These are phyloP conservation scores for Metschnikowia aberdeeniae DNA, from an alignment of 805 yeast genomes.

Conservation along the genomic window DNA sequence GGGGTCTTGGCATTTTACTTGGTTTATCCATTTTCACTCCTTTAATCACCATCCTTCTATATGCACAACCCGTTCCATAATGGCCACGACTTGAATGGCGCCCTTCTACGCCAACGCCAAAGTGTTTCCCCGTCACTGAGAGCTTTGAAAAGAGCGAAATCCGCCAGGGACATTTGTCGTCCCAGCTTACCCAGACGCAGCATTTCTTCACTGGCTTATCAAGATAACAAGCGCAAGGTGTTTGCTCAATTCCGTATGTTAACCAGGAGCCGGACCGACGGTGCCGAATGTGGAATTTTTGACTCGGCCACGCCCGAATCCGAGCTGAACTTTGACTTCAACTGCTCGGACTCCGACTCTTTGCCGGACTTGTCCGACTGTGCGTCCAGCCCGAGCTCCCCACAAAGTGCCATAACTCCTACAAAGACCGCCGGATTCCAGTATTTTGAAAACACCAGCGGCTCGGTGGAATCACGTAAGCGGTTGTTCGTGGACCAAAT, in stretches of 20 bases:
- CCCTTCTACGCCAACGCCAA: conserved; percentile 2
- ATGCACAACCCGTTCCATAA: conserved; percentile 2
- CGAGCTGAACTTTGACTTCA: background rate
- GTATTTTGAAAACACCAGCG: conserved; percentile 1
- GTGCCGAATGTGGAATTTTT: background rate
- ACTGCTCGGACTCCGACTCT: conserved; percentile 30
- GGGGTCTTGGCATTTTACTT: background rate
- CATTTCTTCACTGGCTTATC: background rate
- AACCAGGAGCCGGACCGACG: background rate
- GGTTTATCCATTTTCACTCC: conserved; percentile 2
- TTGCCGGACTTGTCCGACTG: conserved; percentile 36
- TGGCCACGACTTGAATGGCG: background rate
- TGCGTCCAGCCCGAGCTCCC: conserved; percentile 12
- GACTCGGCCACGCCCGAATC: background rate
- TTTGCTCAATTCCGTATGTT: conserved; percentile 1
- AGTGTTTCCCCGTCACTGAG: background rate
- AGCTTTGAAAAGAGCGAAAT: conserved; percentile 12
- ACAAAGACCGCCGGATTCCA: conserved; percentile 8
- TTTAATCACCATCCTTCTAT: background rate
- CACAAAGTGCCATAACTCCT: conserved; percentile 15
- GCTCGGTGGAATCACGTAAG: background rate
- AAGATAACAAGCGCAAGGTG: background rate
- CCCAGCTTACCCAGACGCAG: conserved; percentile 4
- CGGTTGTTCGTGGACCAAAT: conserved; percentile 2
- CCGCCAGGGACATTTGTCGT: conserved; percentile 12